A percentile compares a stretch with the other conserved stretches of the same genome.
Conservation (phyloP, 768 basidiomycete species). For the Pisolithus orientalis region DNA sequence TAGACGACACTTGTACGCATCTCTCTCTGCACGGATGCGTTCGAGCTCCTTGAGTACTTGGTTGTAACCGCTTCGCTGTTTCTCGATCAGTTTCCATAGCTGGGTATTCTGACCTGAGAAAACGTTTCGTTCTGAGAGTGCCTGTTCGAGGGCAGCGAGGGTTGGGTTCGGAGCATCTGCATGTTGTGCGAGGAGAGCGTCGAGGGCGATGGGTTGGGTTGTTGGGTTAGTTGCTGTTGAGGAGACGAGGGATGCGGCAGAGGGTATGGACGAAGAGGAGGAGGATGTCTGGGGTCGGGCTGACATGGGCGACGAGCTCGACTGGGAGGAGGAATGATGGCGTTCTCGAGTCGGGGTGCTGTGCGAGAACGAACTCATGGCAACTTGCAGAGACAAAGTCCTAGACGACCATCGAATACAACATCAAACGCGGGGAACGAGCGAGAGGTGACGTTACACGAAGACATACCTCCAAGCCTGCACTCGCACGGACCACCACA, state of each 20-base stretch:
- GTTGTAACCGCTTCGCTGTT: conserved; percentile 76
- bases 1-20: conserved; percentile 42
- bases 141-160: conserved; percentile 62
- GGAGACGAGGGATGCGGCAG: conserved; percentile 22
- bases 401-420: no score
- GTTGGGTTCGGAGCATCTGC: conserved; percentile 47
- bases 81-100: conserved; percentile 94
- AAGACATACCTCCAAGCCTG: no score
- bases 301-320: conserved; percentile 24
- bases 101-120: conserved; percentile 82
- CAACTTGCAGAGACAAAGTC: not conserved
- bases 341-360: conserved; percentile 19
- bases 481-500: no score
- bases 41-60: conserved; percentile 82
- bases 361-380: conserved; percentile 8
- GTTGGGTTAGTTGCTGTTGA: conserved; percentile 16
- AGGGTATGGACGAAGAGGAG: conserved; percentile 19
- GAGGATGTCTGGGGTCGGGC: conserved; percentile 28
- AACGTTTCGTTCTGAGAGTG: conserved; percentile 73
- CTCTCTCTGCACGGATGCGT: conserved; percentile 75
- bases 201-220: conserved; percentile 38
- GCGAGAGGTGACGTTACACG: no score
- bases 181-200: conserved; percentile 51
- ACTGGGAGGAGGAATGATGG: conserved; percentile 14
- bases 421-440: no score